Base-by-base conservation (phyloP, 1,284 basidiomycete genomes). In the Sanghuangporus sanghuang region DNA sequence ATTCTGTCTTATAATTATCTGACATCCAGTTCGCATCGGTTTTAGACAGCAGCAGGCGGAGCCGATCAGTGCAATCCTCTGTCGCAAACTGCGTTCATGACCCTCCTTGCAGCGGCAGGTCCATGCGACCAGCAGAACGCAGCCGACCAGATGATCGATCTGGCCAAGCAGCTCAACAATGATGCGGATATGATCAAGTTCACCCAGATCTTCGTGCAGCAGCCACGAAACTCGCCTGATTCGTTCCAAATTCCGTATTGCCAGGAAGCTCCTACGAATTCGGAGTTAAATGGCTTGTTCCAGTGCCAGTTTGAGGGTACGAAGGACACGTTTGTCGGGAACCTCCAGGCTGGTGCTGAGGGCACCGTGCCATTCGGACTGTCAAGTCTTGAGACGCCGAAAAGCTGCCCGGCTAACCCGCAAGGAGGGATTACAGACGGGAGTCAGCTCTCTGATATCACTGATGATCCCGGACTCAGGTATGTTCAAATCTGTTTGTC, bases 61-160 rank as follows among this genome's bases (percentile, higher is more conserved):
- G 82, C 68, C 18, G 66, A 73, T 18, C 69, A 81, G 67, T 87
- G 86, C 73, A 85, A 84, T 68, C 73, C 79, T 5, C 71, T 84
- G 60, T 81, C 85, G 0, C 75, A 84, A 27, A 76, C 72, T 44
- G 56, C 56, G 23, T 57, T 57, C 56, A 57, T 57, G 40, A 60
- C 82, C n/a, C 77, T 87, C 21, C 77, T 86, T 16, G 81, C 82
- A 23, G 81, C 75, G 4, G 80, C 82, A 0, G 81, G 79, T 21
- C 73, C 77, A 57, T 88, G 86, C 69, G 85, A 81, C 12, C 86
- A 88, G 71, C 86, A 88, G 69, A 71, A 87, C 69, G 76, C 80
- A 8, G 85, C 82, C 8, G 86, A 88, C 69, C 68, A 71, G 16
- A 85, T 87, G 82, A 77, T 88, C 64, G 78, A 82, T 68, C 78